Conservation (phyloP, 2,329 filamentous ascomycete genomes). For the Phoma sp. region DNA sequence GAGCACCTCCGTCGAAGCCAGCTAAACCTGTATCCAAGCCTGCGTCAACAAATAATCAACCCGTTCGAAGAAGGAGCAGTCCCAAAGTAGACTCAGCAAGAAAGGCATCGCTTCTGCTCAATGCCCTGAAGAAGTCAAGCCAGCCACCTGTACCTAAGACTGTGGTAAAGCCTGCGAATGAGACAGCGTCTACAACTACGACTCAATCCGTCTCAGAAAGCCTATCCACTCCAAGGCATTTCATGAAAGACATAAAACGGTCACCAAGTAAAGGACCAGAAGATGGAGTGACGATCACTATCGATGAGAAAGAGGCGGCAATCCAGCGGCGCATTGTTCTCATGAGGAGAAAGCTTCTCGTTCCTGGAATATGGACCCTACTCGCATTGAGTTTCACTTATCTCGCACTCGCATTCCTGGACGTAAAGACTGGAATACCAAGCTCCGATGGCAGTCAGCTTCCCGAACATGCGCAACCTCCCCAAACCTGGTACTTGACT, state of each 20-base stretch:
- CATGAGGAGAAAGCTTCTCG: slow-evolving; percentile 13
- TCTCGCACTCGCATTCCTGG: slow-evolving; percentile 18
- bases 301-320: slow-evolving; percentile 3
- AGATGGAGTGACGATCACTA: background rate
- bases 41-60: background rate
- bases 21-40: background rate
- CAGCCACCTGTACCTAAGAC: background rate
- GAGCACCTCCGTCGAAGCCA: background rate
- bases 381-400: slow-evolving; percentile 17
- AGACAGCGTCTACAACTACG: background rate
- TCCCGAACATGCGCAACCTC: slow-evolving; percentile 5
- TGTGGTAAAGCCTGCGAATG: background rate
- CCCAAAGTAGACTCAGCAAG: background rate
- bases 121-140: background rate
- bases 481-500: slow-evolving; percentile 21
- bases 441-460: slow-evolving; percentile 2
- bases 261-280: background rate
- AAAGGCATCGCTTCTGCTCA: slow-evolving; percentile 1
- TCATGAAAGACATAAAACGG: background rate
- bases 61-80: background rate
- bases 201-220: background rate
- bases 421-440: slow-evolving; percentile 8
- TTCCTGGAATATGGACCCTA: slow-evolving; percentile 23
- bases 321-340: slow-evolving; percentile 11
- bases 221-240: background rate